phyloP scores from a whole-genome alignment of 2,329 filamentous ascomycete species.

The Fusarium continuum region DNA sequence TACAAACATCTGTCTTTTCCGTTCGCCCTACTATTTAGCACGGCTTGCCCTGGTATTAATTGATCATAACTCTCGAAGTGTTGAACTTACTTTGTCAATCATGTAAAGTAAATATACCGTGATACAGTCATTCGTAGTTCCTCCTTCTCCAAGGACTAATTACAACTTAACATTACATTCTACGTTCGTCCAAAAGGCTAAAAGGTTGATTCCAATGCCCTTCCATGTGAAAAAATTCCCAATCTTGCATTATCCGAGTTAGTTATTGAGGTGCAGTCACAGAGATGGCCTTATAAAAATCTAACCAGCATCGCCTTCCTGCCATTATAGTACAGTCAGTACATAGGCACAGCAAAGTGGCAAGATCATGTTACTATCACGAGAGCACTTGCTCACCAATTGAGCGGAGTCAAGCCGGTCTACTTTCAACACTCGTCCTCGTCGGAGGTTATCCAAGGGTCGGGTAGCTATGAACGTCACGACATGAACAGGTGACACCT shows the following conservation, averaged over 20 bases:
- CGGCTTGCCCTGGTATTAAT: no score
- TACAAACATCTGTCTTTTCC: no score
- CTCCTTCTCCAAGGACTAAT: no score
- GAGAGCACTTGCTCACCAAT: background rate
- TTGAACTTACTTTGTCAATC: no score
- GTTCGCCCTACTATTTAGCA: no score
- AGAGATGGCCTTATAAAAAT: background rate
- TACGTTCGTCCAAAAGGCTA: no score
- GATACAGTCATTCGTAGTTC: no score
- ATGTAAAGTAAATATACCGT: no score
- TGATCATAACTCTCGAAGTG: no score
- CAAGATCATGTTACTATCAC: slow-evolving; percentile 7
- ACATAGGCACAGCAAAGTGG: background rate
- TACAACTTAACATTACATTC: no score
- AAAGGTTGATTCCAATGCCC: no score
- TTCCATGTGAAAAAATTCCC: no score
- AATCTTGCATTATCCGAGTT: background rate
- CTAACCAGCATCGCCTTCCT: background rate
- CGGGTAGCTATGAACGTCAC: slow-evolving; percentile 4
- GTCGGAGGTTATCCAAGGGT: background rate
- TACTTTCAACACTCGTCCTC: background rate
- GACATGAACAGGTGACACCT: slow-evolving; percentile 18
- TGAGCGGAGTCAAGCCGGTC: background rate
- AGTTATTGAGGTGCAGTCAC: background rate
- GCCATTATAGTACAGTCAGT: background rate